Evolutionary conservation across 768 basidiomycete genomes (phyloP).

Genomic region (Pisolithus tinctorius): DNA sequence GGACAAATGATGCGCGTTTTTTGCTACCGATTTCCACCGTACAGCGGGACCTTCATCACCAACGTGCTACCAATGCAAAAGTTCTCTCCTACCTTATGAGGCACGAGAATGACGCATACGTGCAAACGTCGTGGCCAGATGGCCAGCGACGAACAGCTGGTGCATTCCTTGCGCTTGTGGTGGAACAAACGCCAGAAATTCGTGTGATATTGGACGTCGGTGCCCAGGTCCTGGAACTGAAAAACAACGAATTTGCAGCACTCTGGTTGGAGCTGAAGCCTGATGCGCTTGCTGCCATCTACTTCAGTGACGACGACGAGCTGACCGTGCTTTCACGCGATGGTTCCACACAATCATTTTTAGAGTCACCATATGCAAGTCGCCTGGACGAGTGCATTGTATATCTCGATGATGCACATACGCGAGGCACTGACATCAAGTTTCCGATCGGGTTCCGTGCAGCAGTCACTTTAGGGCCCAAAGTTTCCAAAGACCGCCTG

Average conservation of each 20-base stretch:
- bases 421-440: slow-evolving; percentile 13
- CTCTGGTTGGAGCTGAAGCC: slow-evolving; percentile 10
- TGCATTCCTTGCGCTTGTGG: slow-evolving; percentile 24
- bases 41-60: slow-evolving; percentile 27
- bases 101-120: slow-evolving; percentile 33
- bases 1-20: slow-evolving; percentile 40
- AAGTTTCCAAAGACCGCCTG: slow-evolving; percentile 42
- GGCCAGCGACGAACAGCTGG: slow-evolving; percentile 20
- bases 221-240: slow-evolving; percentile 44
- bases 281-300: slow-evolving; percentile 34
- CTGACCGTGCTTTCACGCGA: slow-evolving; percentile 12
- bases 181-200: slow-evolving; percentile 28
- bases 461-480: slow-evolving; percentile 43
- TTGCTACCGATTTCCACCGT: slow-evolving; percentile 9
- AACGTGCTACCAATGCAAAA: slow-evolving; percentile 38
- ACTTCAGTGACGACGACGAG: slow-evolving; percentile 31
- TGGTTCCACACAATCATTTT: slow-evolving; percentile 23
- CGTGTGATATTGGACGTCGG: slow-evolving; percentile 46
- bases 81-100: slow-evolving; percentile 16
- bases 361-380: slow-evolving; percentile 33
- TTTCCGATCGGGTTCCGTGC: slow-evolving; percentile 35
- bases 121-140: slow-evolving; percentile 5
- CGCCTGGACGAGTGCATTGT: slow-evolving; percentile 36
- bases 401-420: slow-evolving; percentile 19
- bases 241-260: slow-evolving; percentile 32